Evolutionary conservation across 371 early-diverging fungal species (phyloP), one percentile per base, ranked within the genome.

Genomic region (Saksenaea oblongispora): DNA sequence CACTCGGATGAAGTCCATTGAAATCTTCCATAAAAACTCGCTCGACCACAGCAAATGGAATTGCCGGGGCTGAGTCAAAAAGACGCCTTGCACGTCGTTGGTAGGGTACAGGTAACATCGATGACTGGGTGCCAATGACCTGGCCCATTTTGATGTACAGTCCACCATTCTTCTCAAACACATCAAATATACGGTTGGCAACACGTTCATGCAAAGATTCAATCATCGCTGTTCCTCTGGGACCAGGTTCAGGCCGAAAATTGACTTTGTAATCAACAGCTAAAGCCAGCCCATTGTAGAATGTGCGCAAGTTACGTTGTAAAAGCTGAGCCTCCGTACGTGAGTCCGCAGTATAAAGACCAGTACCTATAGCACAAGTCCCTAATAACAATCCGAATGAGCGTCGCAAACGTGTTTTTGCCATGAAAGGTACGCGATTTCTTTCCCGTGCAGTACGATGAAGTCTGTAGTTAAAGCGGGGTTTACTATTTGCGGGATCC

Each of bases 121-220:
- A 83, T 41, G 92, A 79, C 31, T 93, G 91, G 1, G 93, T 82
- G 8, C 92, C 95, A 35, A 97, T 91, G 5, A 89, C 91, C 73
- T 95, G 95, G 0, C 95, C 93, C 62, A 94, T 90, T 69, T 95
- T 95, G 56, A 95, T 93, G 65, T 93, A 95, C 22, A 95, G 82
- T 0, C 96, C 95, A 27, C 86, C 95, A 65, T 97, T 97, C 17
- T 79, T 78, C 58, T 85, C 84, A 73, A 95, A 95, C 28, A 91
- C 88, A 54, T 89, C 79, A 56, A 95, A 82, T 22, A 97, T 88
- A 27, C 91, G 80, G 27, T 84, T 79, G 8, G 92, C 91, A 1
- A 87, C 87, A 47, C 92, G 79, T 58, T 84, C 79, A 70, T 92
- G 93, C 2, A 91, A 67, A 1, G 71, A 73, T 51, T 87, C 84